Evolutionary conservation across 495 filamentous ascomycete species (phyloP).

Genomic region (Rostrohypoxylon terebratum): DNA sequence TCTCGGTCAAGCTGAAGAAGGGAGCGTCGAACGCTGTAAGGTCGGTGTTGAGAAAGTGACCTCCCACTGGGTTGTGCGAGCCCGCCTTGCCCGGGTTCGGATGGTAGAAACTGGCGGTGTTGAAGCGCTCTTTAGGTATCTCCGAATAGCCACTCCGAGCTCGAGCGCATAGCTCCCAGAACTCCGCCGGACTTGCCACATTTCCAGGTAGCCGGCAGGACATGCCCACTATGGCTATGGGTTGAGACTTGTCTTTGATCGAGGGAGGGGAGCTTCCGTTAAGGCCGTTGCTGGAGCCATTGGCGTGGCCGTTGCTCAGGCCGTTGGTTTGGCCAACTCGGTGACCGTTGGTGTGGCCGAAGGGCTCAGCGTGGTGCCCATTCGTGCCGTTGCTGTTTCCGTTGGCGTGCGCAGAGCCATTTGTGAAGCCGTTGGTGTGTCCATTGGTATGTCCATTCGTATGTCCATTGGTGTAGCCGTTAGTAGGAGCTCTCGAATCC

Average conservation of each 20-base stretch:
- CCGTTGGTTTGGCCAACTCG: constrained; percentile 31
- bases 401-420: constrained; percentile 5
- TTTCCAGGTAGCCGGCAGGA: constrained; percentile 65
- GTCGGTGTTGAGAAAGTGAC: constrained; percentile 79
- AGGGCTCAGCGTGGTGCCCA: constrained; percentile 23
- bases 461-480: constrained; percentile 54
- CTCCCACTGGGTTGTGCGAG: constrained; percentile 80
- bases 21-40: constrained; percentile 82
- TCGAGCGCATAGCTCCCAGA: constrained; percentile 70
- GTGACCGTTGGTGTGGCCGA: constrained; percentile 32
- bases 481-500: constrained; percentile 49
- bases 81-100: constrained; percentile 78
- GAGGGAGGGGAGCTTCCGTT: constrained; percentile 7
- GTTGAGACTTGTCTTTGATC: constrained; percentile 49
- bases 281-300: constrained; percentile 32
- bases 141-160: constrained; percentile 68
- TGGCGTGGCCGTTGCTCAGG: background rate
- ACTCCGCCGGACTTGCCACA: constrained; percentile 65
- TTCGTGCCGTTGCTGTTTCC: constrained; percentile 30
- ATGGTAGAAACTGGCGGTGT: constrained; percentile 74
- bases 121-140: constrained; percentile 78
- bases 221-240: constrained; percentile 69
- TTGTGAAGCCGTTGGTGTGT: constrained; percentile 28
- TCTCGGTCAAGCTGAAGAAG: constrained; percentile 84
- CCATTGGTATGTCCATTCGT: constrained; percentile 50